Evolutionary conservation across 2,329 filamentous ascomycete species (phyloP).

Genomic region (Botrytis pseudocinerea): DNA sequence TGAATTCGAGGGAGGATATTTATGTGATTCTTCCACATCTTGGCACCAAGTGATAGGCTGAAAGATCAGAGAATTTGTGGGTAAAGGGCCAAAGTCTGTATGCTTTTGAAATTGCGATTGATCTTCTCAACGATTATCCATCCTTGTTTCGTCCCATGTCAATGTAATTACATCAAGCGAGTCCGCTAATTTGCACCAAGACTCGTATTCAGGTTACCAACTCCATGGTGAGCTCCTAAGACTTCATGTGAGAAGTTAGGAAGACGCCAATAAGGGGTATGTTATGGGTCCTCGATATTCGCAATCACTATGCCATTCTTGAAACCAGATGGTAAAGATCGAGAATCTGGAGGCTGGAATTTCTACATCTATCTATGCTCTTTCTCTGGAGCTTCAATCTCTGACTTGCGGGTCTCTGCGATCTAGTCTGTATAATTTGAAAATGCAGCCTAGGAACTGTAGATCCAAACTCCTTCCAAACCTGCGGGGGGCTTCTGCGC

Average conservation of each 20-base stretch:
- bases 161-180: background rate
- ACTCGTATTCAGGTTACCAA: background rate
- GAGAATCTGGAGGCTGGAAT: background rate
- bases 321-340: background rate
- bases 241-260: background rate
- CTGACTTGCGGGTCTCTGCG: background rate
- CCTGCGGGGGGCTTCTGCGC: background rate
- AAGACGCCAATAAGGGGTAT: background rate
- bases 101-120: background rate
- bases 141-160: background rate
- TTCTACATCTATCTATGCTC: background rate
- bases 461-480: background rate
- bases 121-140: background rate
- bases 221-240: too few species aligned
- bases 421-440: background rate
- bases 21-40: background rate
- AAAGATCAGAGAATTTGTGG: background rate
- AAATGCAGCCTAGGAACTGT: background rate
- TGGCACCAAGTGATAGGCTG: slow-evolving; percentile 2
- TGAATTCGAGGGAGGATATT: background rate
- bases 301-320: background rate
- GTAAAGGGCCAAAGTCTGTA: background rate
- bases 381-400: background rate
- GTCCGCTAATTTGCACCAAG: slow-evolving; percentile 3
- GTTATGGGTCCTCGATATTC: background rate